Conservation (phyloP, 176 grass and related monocot species). For the Zea luxurians region DNA sequence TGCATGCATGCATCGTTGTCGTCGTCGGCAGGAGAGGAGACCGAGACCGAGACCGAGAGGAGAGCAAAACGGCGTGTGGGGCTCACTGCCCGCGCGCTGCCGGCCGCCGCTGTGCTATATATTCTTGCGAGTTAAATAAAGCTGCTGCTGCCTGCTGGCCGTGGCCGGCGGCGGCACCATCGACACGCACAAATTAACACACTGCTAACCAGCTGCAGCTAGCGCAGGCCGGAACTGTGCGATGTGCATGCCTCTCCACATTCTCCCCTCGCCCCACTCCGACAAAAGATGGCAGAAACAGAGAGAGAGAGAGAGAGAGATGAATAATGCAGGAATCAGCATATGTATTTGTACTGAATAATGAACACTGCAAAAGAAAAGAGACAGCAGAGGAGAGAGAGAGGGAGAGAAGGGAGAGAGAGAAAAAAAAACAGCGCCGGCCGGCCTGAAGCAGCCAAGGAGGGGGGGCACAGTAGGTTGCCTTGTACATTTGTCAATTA, state of each 20-base stretch:
- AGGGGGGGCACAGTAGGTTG: slow-evolving; percentile 41
- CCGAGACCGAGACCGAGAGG: no score
- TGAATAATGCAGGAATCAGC: slow-evolving; percentile 31
- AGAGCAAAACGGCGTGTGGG: no score
- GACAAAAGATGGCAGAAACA: slow-evolving; percentile 74
- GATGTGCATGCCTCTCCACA: slow-evolving; percentile 66
- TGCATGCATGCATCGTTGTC: no score
- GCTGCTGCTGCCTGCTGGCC: no score
- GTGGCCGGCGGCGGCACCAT: no score
- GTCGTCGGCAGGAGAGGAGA: no score
- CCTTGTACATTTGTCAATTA: slow-evolving; percentile 63
- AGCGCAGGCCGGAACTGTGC: slow-evolving; percentile 22
- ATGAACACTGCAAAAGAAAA: slow-evolving; percentile 16
- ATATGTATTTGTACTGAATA: not conserved
- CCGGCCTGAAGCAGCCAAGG: not conserved
- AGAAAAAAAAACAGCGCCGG: no score
- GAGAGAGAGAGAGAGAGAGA: slow-evolving; percentile 55
- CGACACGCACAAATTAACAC: no score
- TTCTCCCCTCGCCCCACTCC: slow-evolving; percentile 71
- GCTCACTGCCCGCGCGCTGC: no score
- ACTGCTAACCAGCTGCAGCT: no score
- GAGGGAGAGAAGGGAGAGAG: not conserved
- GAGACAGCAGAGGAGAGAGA: not conserved
- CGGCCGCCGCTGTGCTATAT: no score
- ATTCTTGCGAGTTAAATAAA: no score